A percentile compares a stretch with the other conserved stretches of the same genome.
phyloP scores from a whole-genome alignment of 805 yeast genomes.

The Kazachstania taianensis region DNA sequence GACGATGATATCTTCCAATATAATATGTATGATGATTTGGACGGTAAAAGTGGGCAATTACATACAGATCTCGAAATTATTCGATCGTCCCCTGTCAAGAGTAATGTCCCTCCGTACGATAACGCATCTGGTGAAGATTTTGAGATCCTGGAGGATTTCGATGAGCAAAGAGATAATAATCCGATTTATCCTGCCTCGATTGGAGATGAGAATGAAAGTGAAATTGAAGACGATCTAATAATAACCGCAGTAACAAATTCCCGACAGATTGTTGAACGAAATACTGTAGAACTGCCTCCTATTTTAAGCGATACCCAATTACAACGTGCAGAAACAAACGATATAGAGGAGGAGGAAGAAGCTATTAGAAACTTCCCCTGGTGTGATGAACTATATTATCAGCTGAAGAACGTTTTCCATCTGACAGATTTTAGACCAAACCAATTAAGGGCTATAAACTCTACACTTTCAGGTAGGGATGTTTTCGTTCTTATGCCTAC shows the following conservation, averaged over 20 bases:
- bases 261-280: slow-evolving; percentile 12
- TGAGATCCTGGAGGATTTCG: slow-evolving; percentile 1
- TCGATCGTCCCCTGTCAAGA: slow-evolving; percentile 1
- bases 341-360: neutral
- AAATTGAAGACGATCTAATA: slow-evolving; percentile 7
- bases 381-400: slow-evolving; percentile 56
- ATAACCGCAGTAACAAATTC: neutral
- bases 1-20: slow-evolving; percentile 8
- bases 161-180: neutral
- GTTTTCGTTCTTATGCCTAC: slow-evolving; percentile 97
- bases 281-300: slow-evolving; percentile 3
- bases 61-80: slow-evolving; percentile 4
- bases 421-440: slow-evolving; percentile 63
- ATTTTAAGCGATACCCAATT: slow-evolving; percentile 1
- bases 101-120: no score
- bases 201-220: slow-evolving; percentile 13
- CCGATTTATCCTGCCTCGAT: neutral
- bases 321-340: neutral
- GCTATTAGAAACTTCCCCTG: slow-evolving; percentile 33
- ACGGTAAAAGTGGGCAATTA: no score
- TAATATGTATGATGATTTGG: slow-evolving; percentile 4
- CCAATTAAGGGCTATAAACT: slow-evolving; percentile 78
- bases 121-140: slow-evolving; percentile 1
- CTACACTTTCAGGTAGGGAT: slow-evolving; percentile 68
- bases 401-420: slow-evolving; percentile 51